Evolutionary conservation across 345 rosid genomes (phyloP).

Genomic region (Dipteronia dyeriana): DNA sequence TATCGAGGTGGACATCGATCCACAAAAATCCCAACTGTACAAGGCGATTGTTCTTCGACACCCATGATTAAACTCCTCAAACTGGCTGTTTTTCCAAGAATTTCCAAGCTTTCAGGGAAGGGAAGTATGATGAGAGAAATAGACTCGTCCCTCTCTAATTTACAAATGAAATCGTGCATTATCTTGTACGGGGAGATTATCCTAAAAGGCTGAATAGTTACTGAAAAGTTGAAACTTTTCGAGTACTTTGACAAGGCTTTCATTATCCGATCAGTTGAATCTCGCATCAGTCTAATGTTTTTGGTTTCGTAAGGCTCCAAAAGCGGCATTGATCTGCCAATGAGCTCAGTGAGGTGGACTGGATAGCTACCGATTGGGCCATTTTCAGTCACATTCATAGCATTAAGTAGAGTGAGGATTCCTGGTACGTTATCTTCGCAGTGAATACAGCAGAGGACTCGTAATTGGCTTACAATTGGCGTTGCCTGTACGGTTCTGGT

Average conservation of each 20-base stretch:
- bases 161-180: constrained; percentile 38
- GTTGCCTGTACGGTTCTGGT: constrained; percentile 16
- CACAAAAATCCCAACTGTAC: constrained; percentile 36
- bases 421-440: constrained; percentile 30
- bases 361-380: constrained; percentile 25
- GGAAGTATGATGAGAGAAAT: constrained; percentile 29
- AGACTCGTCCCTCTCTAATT: constrained; percentile 21
- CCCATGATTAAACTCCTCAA: constrained; percentile 7
- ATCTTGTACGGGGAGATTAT: constrained; percentile 28
- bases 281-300: background rate
- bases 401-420: constrained; percentile 34
- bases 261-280: constrained; percentile 24
- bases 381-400: background rate
- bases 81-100: background rate
- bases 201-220: constrained; percentile 19
- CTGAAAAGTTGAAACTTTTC: background rate
- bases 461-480: constrained; percentile 19
- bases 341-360: constrained; percentile 26
- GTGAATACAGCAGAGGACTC: constrained; percentile 33
- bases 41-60: constrained; percentile 22
- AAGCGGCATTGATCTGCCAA: constrained; percentile 28
- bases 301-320: constrained; percentile 21
- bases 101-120: constrained; percentile 13
- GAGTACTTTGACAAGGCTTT: constrained; percentile 30
- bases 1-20: background rate